Base-by-base conservation (phyloP, 768 basidiomycete genomes). In the Punctularia strigosozonata region DNA sequence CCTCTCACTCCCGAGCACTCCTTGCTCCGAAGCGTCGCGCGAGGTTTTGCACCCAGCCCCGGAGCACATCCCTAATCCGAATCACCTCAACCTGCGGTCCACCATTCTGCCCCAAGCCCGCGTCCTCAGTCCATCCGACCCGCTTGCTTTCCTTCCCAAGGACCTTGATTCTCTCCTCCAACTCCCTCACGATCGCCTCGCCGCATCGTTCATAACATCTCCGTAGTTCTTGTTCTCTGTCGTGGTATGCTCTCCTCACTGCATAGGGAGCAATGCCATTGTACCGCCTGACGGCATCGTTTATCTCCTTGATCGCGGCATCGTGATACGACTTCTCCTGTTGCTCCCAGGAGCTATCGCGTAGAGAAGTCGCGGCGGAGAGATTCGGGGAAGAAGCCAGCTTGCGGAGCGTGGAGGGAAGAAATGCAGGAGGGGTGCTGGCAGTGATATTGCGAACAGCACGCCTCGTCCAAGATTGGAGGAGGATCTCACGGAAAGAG, bases 201-300 rank as follows among this genome's bases (percentile, higher is more conserved):
- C 56, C 73, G 28, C 66, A 65, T 5, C 65, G 69, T 22, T 63
- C 53, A 48, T 71, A 83, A 31, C 68, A 52, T 45, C 57, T 65
- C 42, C 65, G 65, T 8, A 89, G 61, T 60, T 89, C 87, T 15
- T 53, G 58, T 6, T 64, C 62, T 18, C 72, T 68, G 18, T 63
- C 57, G 43, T 82, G 68, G 43, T 78, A 74, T 4, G 73, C 62
- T 34, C 80, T 61, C 15, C 86, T 69, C n/a, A 82, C 86, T 4
- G 75, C 64, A 49, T 82, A 83, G 2, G 85, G 87, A 10, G 87
- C 88, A 31, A 82, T 54, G 5, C 71, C 77, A 51, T 91, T 90
- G 59, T 86, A 83, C 59, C 79, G 77, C 36, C 85, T 68, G 20
- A 89, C 77, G 4, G 81, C 64, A 3, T 73, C 64, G 55, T 91